Percentiles rank a stretch among this genome's conserved stretches.
phyloP scores from a whole-genome alignment of 495 filamentous ascomycete species.

The Podospora sp. region DNA sequence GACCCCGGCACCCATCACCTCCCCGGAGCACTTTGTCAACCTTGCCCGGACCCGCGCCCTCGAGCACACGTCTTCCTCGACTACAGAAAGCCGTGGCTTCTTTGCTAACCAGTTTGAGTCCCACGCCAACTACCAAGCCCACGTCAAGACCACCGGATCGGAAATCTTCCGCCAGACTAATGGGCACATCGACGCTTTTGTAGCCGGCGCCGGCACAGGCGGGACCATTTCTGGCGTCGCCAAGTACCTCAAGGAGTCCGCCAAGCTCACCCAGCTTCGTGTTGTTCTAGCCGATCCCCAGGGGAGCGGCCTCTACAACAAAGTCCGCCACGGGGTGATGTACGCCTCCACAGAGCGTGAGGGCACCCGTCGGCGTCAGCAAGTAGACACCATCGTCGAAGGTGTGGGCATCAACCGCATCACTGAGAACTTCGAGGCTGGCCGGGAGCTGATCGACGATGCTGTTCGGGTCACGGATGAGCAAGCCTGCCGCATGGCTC shows the following conservation, averaged over 20 bases:
- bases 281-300: conserved; percentile 92
- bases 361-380: conserved; percentile 81
- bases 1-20: conserved; percentile 85
- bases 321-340: conserved; percentile 91
- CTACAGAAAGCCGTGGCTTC: conserved; percentile 63
- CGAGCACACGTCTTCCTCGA: conserved; percentile 59
- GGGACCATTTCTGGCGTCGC: conserved; percentile 91
- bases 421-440: conserved; percentile 88
- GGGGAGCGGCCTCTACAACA: conserved; percentile 91
- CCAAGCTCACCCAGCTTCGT: conserved; percentile 50
- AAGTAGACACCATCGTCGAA: conserved; percentile 96
- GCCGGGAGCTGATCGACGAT: conserved; percentile 81
- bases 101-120: conserved; percentile 98
- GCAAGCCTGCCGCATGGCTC: conserved; percentile 89
- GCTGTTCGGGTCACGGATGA: conserved; percentile 89
- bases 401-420: conserved; percentile 93
- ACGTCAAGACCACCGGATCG: conserved; percentile 80
- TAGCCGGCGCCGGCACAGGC: conserved; percentile 94
- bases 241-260: conserved; percentile 71
- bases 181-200: conserved; percentile 81
- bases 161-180: conserved; percentile 83
- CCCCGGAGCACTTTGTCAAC: conserved; percentile 93
- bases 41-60: conserved; percentile 74
- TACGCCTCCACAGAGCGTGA: conserved; percentile 85
- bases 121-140: conserved; percentile 80